phyloP scores from a whole-genome alignment of 2,329 filamentous ascomycete genomes.

The Aspergillus sp. region DNA sequence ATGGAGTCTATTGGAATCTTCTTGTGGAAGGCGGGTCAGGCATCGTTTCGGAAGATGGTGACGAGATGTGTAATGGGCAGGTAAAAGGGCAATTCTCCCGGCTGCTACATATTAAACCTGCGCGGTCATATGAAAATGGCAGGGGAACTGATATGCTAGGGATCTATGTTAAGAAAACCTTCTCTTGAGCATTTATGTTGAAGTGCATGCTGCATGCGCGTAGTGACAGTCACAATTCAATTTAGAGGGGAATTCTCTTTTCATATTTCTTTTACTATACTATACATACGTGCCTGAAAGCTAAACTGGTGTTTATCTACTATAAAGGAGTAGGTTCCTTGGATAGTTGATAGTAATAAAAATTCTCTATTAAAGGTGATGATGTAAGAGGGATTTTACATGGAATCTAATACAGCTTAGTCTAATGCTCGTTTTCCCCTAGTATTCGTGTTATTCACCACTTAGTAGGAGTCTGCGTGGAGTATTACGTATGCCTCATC shows the following conservation, averaged over 20 bases:
- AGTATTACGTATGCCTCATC: neutral
- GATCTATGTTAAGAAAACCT: conserved; percentile 20
- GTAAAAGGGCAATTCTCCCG: conserved; percentile 23
- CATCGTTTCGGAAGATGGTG: conserved; percentile 2
- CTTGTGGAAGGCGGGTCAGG: conserved; percentile 30
- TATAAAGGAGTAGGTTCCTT: neutral
- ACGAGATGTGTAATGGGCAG: conserved; percentile 11
- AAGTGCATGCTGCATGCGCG: no score
- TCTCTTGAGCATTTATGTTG: neutral
- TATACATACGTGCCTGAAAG: no score
- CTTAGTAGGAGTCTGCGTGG: neutral
- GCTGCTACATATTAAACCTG: conserved; percentile 31
- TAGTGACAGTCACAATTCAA: no score
- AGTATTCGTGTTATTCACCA: no score
- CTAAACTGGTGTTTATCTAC: neutral
- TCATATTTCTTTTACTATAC: no score
- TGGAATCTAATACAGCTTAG: neutral
- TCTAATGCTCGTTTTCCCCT: no score
- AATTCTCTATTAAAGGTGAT: neutral
- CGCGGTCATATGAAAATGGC: conserved; percentile 31
- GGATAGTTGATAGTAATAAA: neutral
- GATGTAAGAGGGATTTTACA: neutral
- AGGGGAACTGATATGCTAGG: conserved; percentile 37
- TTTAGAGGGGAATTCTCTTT: no score
- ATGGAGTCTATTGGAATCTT: conserved; percentile 38